A percentile compares a stretch with the other conserved stretches of the same genome.
phyloP scores from a whole-genome alignment of 2,329 filamentous ascomycete genomes.

The Ampelomyces quisqualis region DNA sequence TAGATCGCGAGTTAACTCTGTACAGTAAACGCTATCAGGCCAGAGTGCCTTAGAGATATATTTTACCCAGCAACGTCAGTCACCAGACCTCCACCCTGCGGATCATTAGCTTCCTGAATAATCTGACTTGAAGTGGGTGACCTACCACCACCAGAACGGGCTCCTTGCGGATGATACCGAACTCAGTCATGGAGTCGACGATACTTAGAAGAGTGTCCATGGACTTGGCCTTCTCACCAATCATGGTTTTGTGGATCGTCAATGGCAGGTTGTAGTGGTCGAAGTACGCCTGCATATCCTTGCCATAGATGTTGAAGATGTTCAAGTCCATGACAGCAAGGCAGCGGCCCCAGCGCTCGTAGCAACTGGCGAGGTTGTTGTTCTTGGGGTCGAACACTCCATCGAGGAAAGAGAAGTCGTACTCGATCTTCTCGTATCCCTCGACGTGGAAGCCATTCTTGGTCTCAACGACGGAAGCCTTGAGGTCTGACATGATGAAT shows the following conservation, averaged over 20 bases:
- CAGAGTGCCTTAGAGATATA: slow-evolving; percentile 53
- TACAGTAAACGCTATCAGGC: slow-evolving; percentile 34
- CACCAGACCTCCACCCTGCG: slow-evolving; percentile 45
- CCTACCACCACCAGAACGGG: slow-evolving; percentile 39
- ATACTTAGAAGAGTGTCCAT: slow-evolving; percentile 69
- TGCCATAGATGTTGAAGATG: slow-evolving; percentile 68
- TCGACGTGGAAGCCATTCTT: slow-evolving; percentile 67
- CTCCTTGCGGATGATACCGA: slow-evolving; percentile 67
- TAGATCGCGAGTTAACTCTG: slow-evolving; percentile 24
- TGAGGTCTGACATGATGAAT: slow-evolving; percentile 64
- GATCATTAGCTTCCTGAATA: slow-evolving; percentile 11
- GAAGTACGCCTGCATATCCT: slow-evolving; percentile 67
- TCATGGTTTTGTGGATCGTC: slow-evolving; percentile 70
- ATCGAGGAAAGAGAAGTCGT: slow-evolving; percentile 73
- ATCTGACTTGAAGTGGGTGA: slow-evolving; percentile 1
- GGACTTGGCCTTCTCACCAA: slow-evolving; percentile 73
- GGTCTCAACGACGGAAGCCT: slow-evolving; percentile 65
- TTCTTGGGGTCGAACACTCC: slow-evolving; percentile 65
- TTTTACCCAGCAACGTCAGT: slow-evolving; percentile 64
- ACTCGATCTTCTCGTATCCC: slow-evolving; percentile 74
- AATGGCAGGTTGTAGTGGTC: slow-evolving; percentile 63
- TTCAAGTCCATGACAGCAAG: slow-evolving; percentile 71
- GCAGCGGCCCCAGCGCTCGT: slow-evolving; percentile 64
- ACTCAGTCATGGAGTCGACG: slow-evolving; percentile 72
- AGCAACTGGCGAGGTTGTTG: slow-evolving; percentile 63